Percentiles rank a stretch among this genome's conserved stretches.
Conservation (phyloP, 2,329 filamentous ascomycete genomes). For the Colletotrichum sublineola region DNA sequence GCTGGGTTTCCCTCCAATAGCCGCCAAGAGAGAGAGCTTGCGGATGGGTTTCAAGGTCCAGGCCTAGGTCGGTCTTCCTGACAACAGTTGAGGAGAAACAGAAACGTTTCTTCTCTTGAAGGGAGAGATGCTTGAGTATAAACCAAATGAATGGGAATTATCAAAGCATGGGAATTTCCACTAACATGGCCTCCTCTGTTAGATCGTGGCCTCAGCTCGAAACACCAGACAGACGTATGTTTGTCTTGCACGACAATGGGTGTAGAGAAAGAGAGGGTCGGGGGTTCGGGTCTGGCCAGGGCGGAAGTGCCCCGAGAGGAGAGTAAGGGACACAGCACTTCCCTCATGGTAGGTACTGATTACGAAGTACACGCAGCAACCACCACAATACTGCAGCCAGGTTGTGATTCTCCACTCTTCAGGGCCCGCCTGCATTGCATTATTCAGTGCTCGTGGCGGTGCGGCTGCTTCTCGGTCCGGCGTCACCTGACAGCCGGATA, state of each 20-base stretch:
- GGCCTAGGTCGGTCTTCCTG: background rate
- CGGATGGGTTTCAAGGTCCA: slow-evolving; percentile 18
- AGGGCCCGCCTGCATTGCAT: slow-evolving; percentile 29
- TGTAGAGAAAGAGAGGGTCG: slow-evolving; percentile 25
- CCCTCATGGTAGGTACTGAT: background rate
- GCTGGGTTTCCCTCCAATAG: slow-evolving; percentile 19
- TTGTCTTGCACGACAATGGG: slow-evolving; percentile 34
- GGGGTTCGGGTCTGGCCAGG: slow-evolving; percentile 30
- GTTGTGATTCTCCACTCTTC: slow-evolving; percentile 25
- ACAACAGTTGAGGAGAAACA: background rate
- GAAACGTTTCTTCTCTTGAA: background rate
- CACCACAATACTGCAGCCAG: slow-evolving; percentile 7
- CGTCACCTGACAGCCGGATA: slow-evolving; percentile 29
- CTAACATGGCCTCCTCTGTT: slow-evolving; percentile 30
- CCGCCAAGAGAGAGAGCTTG: slow-evolving; percentile 28
- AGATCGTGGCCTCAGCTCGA: slow-evolving; percentile 41
- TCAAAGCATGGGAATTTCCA: slow-evolving; percentile 31
- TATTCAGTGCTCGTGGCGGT: slow-evolving; percentile 34
- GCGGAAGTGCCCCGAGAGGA: background rate
- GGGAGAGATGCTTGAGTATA: slow-evolving; percentile 24
- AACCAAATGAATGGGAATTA: slow-evolving; percentile 27
- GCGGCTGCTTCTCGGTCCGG: slow-evolving; percentile 17
- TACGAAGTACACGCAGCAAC: slow-evolving; percentile 9
- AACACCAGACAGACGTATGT: slow-evolving; percentile 41
- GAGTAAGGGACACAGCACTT: slow-evolving; percentile 4